Percentiles rank a stretch among this genome's conserved stretches.
phyloP scores from a whole-genome alignment of 116 monocot species.

The Papilionanthe hybrid region DNA sequence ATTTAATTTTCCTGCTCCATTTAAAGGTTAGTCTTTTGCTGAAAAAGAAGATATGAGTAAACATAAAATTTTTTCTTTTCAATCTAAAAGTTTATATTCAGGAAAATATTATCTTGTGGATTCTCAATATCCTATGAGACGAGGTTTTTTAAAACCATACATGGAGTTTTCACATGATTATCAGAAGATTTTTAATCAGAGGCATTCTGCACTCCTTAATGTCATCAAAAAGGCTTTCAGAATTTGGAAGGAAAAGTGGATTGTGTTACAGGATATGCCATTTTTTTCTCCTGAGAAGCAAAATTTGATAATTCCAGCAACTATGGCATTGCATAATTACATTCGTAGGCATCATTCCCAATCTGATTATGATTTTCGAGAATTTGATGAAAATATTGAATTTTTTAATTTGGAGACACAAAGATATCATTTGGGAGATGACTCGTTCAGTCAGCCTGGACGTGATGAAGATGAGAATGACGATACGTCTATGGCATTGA shows the following conservation, averaged over 20 bases:
- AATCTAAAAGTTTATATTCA: background rate
- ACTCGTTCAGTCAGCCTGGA: background rate
- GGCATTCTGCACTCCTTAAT: background rate
- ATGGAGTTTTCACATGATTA: background rate
- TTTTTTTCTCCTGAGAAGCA: conserved; percentile 6
- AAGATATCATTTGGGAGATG: background rate
- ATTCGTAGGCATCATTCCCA: background rate
- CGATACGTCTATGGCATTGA: conserved; percentile 1
- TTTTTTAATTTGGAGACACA: background rate
- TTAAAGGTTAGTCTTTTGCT: background rate
- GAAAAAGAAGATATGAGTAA: background rate
- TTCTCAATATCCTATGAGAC: background rate
- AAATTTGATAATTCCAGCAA: conserved; percentile 6
- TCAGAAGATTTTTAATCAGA: background rate
- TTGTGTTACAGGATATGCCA: conserved; percentile 2
- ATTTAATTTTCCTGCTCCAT: background rate
- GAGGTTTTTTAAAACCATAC: background rate
- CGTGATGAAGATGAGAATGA: background rate
- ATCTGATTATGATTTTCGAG: background rate
- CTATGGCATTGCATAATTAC: conserved; percentile 8
- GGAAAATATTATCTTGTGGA: conserved; percentile 6
- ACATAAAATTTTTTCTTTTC: background rate
- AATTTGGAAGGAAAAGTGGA: conserved; percentile 8
- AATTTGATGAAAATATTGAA: background rate
- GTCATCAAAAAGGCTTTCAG: background rate